phyloP scores from a whole-genome alignment of 2,329 filamentous ascomycete species.

The Colletotrichum spaethianum region DNA sequence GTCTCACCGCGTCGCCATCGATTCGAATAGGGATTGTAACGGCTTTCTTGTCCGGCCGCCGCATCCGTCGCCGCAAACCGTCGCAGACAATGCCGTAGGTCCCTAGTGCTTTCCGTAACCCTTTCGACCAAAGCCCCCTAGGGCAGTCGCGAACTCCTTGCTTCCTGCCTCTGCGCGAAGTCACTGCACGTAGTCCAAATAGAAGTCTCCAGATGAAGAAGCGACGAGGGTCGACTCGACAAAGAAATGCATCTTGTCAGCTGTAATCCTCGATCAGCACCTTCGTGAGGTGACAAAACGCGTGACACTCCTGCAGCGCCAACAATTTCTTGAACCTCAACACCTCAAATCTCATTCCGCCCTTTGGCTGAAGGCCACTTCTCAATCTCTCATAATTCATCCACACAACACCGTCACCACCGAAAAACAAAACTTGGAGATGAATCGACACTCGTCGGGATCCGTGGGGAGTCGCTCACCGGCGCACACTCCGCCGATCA shows the following conservation, averaged over 20 bases:
- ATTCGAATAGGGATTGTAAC: slow-evolving; percentile 22
- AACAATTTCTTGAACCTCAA: neutral
- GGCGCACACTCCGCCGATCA: slow-evolving; percentile 19
- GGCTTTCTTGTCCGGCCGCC: slow-evolving; percentile 18
- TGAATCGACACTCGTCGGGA: slow-evolving; percentile 25
- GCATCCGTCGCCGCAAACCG: slow-evolving; percentile 10
- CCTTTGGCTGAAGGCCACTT: neutral
- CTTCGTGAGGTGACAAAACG: slow-evolving; percentile 36
- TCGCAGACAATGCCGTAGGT: slow-evolving; percentile 27
- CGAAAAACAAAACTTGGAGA: neutral
- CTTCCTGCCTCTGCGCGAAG: slow-evolving; percentile 17
- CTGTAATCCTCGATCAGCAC: slow-evolving; percentile 24
- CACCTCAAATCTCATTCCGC: neutral
- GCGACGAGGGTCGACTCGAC: slow-evolving; percentile 25
- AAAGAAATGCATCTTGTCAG: slow-evolving; percentile 28
- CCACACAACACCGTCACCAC: neutral
- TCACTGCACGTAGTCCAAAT: slow-evolving; percentile 18
- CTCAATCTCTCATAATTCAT: neutral
- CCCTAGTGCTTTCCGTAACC: slow-evolving; percentile 1
- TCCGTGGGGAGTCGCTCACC: slow-evolving; percentile 24
- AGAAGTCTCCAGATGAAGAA: slow-evolving; percentile 34
- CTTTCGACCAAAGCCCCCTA: neutral
- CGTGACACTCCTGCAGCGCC: slow-evolving; percentile 1
- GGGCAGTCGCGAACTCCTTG: slow-evolving; percentile 17
- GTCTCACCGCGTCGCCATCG: slow-evolving; percentile 26